These are phyloP conservation scores for Taphrina communis DNA, from an alignment of 1,139 yeast genomes.

Conservation along the genomic window DNA sequence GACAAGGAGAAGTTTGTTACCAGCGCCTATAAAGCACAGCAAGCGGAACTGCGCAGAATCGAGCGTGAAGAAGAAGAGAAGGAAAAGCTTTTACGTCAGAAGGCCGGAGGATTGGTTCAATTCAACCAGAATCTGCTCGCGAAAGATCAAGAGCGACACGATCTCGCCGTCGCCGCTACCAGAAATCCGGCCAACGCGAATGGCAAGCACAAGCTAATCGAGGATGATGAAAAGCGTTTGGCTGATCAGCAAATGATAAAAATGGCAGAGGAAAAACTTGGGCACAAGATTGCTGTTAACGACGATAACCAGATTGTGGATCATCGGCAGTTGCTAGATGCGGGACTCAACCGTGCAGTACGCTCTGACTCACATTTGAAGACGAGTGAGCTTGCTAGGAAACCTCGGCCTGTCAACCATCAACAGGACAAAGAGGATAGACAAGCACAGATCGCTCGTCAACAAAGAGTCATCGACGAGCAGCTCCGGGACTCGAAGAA, in stretches of 20 bases:
- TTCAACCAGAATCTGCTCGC: constrained; percentile 49
- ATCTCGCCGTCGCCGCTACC: constrained; percentile 46
- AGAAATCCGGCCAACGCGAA: neutral
- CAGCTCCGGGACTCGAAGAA: constrained; percentile 57
- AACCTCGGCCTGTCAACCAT: constrained; percentile 49
- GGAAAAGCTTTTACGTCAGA: constrained; percentile 43
- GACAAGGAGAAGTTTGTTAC: constrained; percentile 58
- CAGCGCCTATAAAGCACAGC: constrained; percentile 54
- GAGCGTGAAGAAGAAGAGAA: constrained; percentile 48
- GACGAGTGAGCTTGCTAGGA: constrained; percentile 51
- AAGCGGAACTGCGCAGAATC: constrained; percentile 50
- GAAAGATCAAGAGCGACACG: constrained; percentile 46
- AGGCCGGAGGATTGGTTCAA: constrained; percentile 42
- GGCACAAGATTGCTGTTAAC: constrained; percentile 47
- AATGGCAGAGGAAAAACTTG: constrained; percentile 45
- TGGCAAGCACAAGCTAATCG: neutral
- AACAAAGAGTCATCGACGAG: constrained; percentile 60
- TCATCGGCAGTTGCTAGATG: constrained; percentile 48
- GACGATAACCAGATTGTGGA: constrained; percentile 50
- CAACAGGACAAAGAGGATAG: constrained; percentile 28
- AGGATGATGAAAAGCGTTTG: neutral
- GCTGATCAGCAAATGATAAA: constrained; percentile 39
- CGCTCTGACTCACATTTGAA: constrained; percentile 36
- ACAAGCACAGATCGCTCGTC: constrained; percentile 42
- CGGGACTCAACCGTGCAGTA: constrained; percentile 48